These are phyloP conservation scores for Plectranthus barbatus DNA, from an alignment of 257 asterid genomes.

Conservation along the genomic window DNA sequence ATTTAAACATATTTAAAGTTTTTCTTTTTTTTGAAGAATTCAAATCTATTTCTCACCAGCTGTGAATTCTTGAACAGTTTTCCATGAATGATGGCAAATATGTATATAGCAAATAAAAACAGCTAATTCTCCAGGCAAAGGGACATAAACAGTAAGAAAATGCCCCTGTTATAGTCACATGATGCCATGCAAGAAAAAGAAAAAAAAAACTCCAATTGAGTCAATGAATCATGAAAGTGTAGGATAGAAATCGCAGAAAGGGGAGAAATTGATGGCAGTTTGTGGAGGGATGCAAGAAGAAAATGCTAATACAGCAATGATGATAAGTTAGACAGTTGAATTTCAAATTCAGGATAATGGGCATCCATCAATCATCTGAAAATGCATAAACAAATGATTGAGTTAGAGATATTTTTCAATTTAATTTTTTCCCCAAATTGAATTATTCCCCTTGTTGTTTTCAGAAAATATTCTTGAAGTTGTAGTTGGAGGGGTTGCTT, in stretches of 20 bases:
- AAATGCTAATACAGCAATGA: conserved; percentile 23
- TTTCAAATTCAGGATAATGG: conserved; percentile 59
- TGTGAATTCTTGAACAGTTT: neutral
- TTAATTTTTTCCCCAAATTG: conserved; percentile 29
- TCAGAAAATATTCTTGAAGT: conserved; percentile 56
- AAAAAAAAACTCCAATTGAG: neutral
- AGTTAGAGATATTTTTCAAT: conserved; percentile 22
- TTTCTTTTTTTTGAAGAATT: too few relatives aligned
- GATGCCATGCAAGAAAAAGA: conserved; percentile 16
- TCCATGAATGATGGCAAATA: neutral
- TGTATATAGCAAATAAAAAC: neutral
- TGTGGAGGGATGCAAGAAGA: conserved; percentile 19
- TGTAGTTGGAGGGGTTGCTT: conserved; percentile 31
- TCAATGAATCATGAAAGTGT: too few relatives aligned
- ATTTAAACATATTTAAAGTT: too few relatives aligned
- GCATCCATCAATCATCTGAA: conserved; percentile 63
- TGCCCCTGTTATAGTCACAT: conserved; percentile 12
- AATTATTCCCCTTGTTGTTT: conserved; percentile 57
- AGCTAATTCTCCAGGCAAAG: conserved; percentile 19
- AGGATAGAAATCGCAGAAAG: too few relatives aligned
- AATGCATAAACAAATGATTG: conserved; percentile 74
- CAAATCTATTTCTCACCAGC: too few relatives aligned
- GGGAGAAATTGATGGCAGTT: conserved; percentile 14
- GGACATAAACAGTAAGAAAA: conserved; percentile 5
- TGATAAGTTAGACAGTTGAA: conserved; percentile 51